phyloP scores from a whole-genome alignment of 768 basidiomycete species.

The Calocera viscosa region DNA sequence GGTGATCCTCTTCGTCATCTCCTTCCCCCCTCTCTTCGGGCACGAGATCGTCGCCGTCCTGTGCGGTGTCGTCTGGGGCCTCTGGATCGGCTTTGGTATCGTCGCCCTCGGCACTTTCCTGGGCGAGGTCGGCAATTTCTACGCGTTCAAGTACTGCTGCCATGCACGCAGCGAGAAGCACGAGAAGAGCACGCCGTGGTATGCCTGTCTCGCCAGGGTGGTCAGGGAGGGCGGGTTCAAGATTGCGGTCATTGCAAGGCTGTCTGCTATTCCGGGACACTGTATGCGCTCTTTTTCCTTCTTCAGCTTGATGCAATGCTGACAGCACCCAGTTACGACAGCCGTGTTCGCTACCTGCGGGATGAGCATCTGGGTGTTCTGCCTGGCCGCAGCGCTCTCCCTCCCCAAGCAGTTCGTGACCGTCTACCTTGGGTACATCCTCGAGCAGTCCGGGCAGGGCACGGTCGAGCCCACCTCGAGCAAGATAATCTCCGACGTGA shows the following conservation, averaged over 20 bases:
- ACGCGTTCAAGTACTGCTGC: constrained; percentile 73
- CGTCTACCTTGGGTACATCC: constrained; percentile 28
- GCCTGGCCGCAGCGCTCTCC: constrained; percentile 27
- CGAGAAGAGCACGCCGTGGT: constrained; percentile 45
- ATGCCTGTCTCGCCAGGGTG: constrained; percentile 38
- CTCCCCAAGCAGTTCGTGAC: constrained; percentile 31
- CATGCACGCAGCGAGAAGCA: constrained; percentile 60
- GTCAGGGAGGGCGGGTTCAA: constrained; percentile 29
- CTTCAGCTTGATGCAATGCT: too few relatives aligned
- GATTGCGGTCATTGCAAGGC: constrained; percentile 25
- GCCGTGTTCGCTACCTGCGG: constrained; percentile 27
- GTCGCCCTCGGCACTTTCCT: constrained; percentile 71
- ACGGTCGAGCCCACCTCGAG: constrained; percentile 33
- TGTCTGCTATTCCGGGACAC: constrained; percentile 26
- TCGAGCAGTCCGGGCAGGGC: constrained; percentile 9
- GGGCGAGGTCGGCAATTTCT: constrained; percentile 75
- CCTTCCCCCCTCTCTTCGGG: constrained; percentile 83
- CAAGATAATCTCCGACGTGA: constrained; percentile 54
- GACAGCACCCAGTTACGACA: constrained; percentile 18
- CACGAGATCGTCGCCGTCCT: constrained; percentile 84
- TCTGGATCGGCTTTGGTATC: constrained; percentile 78
- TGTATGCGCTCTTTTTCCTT: background rate
- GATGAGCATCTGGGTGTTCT: constrained; percentile 27
- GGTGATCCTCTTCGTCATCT: constrained; percentile 66
- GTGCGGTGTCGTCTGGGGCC: constrained; percentile 82